Base-by-base conservation (phyloP, 805 yeast genomes). In the Jamesozyma lodderae region DNA sequence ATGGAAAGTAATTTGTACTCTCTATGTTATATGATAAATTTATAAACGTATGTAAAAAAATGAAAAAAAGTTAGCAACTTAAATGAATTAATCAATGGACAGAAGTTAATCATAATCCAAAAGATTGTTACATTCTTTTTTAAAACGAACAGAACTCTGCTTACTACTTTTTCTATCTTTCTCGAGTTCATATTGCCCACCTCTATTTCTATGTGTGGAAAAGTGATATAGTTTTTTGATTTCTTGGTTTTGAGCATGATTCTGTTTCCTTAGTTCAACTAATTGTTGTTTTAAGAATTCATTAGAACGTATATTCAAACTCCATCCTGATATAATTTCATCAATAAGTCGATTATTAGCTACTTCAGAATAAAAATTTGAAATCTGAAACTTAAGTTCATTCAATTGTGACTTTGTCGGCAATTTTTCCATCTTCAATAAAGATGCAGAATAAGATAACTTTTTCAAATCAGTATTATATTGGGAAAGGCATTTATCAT, bases 151-250 rank as follows among this genome's bases (percentile, higher is more conserved):
- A n/a, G n/a, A n/a, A n/a, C n/a, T n/a, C n/a, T n/a, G n/a, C n/a
- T n/a, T n/a, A n/a, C n/a, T n/a, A n/a, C n/a, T n/a, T n/a, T n/a
- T n/a, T n/a, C n/a, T n/a, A n/a, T n/a, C n/a, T n/a, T n/a, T n/a
- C n/a, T n/a, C n/a, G n/a, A n/a, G n/a, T n/a, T n/a, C n/a, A n/a
- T n/a, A n/a, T n/a, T n/a, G n/a, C n/a, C n/a, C n/a, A n/a, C n/a
- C n/a, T n/a, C n/a, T n/a, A n/a, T n/a, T n/a, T n/a, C n/a, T n/a
- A n/a, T n/a, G n/a, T n/a, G n/a, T n/a, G n/a, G n/a, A n/a, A n/a
- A n/a, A n/a, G 59, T 36, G 49, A 42, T 52, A 52, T 48, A 3
- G 27, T 15, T 15, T 16, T 20, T 24, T 27, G 8, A 17, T 29
- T 16, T 22, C 17, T 19, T 16, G 20, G 7, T 24, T 30, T n/a